Base-by-base conservation (phyloP, 2,329 filamentous ascomycete genomes). In the Clarireedia homoeocarpa region DNA sequence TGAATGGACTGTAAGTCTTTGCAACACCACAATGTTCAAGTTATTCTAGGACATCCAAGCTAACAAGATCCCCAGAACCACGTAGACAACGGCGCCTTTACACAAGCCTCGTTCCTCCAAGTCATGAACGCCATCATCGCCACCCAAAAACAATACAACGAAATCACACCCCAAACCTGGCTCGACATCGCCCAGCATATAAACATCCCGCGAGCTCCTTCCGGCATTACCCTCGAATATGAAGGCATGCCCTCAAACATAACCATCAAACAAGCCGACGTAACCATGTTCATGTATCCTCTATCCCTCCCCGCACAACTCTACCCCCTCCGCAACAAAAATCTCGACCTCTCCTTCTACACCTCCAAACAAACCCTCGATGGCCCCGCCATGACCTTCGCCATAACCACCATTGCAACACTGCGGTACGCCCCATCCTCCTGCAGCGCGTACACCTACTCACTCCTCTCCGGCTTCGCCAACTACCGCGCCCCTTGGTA, bases 321-420 rank as follows among this genome's bases (percentile, higher is more conserved):
- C 7, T 39, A 40, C 12, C 12, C 51, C 34, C 36, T 53, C 6
- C 51, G 38, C 4, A 52, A 55, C n/a, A 51, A 53, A 36, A 38
- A 26, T 6, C 10, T 20, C 17, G 52, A 60, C 34, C 51, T 56
- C 12, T 15, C n/a, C 3, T 62, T 61, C 17, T 61, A 61, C n/a
- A 54, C 42, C 14, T 48, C 57, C 20, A 58, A 57, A 14, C 51
- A 60, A 48, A 49, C 51, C 7, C 72, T 78, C 0, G 78, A 86
- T 60, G 85, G 86, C 0, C 86, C 85, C 0, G 85, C 81, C 6
- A 89, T 89, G 86, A 89, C 85, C 1, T 88, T 84, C 68, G 82
- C 83, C 12, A 82, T 86, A 14, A 87, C 86, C 69, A 81, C 81
- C 58, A 81, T 88, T 50, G 80, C 83, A 9, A 84, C 84, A 27